A percentile compares a stretch with the other conserved stretches of the same genome.
phyloP scores from a whole-genome alignment of 1,284 basidiomycete species.

The Ustilago hordei region DNA sequence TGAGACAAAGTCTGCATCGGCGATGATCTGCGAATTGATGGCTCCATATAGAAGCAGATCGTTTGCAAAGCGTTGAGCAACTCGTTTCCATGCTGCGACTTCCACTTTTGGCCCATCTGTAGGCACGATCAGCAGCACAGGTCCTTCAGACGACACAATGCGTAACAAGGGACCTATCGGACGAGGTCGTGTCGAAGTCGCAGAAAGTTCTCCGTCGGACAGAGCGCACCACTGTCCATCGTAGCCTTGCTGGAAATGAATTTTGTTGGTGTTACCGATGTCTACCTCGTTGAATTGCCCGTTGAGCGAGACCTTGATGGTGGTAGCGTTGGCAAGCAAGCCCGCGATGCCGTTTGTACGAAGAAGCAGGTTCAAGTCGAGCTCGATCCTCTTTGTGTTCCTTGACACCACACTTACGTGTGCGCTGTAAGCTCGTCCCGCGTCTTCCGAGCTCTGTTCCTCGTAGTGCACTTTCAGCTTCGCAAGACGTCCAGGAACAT shows the following conservation, averaged over 20 bases:
- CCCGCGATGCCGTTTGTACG: neutral
- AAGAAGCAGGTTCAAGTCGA: conserved; percentile 13
- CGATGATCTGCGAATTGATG: conserved; percentile 43
- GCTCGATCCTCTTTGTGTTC: conserved; percentile 19
- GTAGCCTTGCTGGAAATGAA: conserved; percentile 9
- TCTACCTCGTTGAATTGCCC: conserved; percentile 3
- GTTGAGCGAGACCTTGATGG: conserved; percentile 7
- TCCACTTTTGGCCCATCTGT: conserved; percentile 10
- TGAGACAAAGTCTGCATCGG: conserved; percentile 25
- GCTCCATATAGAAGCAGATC: conserved; percentile 44
- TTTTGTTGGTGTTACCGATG: neutral
- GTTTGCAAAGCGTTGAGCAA: conserved; percentile 36
- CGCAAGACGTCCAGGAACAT: conserved; percentile 73
- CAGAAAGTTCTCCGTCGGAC: neutral
- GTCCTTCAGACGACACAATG: conserved; percentile 34
- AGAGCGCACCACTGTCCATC: conserved; percentile 5
- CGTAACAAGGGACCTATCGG: conserved; percentile 40
- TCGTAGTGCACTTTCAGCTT: conserved; percentile 34
- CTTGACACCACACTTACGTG: conserved; percentile 1
- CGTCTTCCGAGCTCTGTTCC: neutral
- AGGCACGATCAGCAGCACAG: conserved; percentile 40
- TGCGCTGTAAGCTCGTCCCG: neutral
- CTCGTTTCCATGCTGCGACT: conserved; percentile 18
- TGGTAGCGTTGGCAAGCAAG: neutral
- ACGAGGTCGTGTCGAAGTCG: conserved; percentile 6